phyloP scores from a whole-genome alignment of 148 eudicot species.

The Vaccinium corymbosum region DNA sequence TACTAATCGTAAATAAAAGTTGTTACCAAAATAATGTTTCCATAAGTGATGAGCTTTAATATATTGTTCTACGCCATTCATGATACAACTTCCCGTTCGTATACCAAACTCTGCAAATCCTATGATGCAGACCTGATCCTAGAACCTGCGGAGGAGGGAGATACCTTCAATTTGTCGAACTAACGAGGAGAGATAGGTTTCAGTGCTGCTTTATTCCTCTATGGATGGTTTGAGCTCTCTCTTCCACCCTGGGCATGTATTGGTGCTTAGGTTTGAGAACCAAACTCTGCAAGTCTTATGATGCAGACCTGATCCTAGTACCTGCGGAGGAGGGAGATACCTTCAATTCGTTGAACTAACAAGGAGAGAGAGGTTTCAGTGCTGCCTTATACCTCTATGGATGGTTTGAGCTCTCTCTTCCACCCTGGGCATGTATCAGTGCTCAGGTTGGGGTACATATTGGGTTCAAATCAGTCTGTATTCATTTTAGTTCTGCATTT shows the following conservation, averaged over 20 bases:
- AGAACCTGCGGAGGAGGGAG: neutral
- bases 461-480: neutral
- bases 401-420: neutral
- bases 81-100: neutral
- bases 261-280: neutral
- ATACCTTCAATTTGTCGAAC: neutral
- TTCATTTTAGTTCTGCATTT: neutral
- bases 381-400: neutral
- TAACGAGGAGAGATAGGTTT: neutral
- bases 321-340: neutral
- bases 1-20: no score
- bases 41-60: no score
- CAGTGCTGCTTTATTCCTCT: neutral
- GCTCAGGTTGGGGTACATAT: neutral
- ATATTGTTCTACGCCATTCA: neutral
- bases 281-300: neutral
- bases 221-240: neutral
- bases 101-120: neutral
- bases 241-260: neutral
- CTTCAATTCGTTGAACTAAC: neutral
- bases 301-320: neutral
- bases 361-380: neutral
- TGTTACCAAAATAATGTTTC: no score
- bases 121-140: no score
- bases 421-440: neutral